phyloP scores from a whole-genome alignment of 192 early-diverging fungal genomes.

The Umbelopsis isabellina region DNA sequence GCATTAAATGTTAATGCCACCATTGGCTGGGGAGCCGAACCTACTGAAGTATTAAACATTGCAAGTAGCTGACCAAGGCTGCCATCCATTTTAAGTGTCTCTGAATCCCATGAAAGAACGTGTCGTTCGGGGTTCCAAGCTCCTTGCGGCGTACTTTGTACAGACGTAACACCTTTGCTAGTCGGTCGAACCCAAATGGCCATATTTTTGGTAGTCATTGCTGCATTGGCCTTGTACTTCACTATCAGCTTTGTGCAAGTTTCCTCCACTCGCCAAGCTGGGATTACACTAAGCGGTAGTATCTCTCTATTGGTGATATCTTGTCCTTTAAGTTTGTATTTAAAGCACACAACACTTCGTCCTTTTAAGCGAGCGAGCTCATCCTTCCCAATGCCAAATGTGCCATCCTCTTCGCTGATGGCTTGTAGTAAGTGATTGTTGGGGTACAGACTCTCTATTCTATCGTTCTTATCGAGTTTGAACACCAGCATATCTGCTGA shows the following conservation, averaged over 20 bases:
- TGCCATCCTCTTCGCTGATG: not conserved
- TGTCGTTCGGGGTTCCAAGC: constrained; percentile 11
- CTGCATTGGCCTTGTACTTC: not conserved
- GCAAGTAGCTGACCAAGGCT: not conserved
- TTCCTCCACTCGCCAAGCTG: constrained; percentile 13
- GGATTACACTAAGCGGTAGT: not conserved
- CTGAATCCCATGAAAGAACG: constrained; percentile 17
- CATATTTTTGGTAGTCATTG: not conserved
- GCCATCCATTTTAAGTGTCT: not conserved
- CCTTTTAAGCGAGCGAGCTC: not conserved
- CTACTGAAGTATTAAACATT: not conserved
- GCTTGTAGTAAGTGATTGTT: not conserved
- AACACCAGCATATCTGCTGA: not conserved
- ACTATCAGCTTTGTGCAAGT: not conserved
- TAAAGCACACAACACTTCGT: constrained; percentile 16
- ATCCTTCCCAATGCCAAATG: not conserved
- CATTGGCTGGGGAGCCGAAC: not conserved
- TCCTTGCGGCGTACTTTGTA: constrained; percentile 14
- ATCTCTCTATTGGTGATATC: not conserved
- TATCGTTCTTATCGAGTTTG: not conserved
- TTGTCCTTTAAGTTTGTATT: not conserved
- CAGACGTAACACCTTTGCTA: constrained; percentile 1
- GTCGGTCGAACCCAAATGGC: not conserved
- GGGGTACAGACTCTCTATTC: not conserved
- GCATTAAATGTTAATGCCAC: not conserved